Base-by-base conservation (phyloP, 2,329 filamentous ascomycete species). In the Coniella vitis region DNA sequence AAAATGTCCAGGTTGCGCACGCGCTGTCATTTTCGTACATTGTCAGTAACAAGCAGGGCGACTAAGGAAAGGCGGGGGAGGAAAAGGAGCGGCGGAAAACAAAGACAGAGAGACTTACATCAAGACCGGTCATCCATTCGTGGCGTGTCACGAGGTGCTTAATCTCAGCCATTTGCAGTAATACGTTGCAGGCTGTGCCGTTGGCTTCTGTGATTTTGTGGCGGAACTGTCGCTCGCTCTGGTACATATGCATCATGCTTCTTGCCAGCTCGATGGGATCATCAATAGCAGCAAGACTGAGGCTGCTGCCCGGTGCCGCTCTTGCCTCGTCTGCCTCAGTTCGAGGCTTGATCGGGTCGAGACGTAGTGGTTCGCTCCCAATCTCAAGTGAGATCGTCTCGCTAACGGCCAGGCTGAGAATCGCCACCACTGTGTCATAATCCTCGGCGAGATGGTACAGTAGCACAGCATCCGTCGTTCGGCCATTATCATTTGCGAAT, bases 371-470 rank as follows among this genome's bases (percentile, higher is more conserved):
- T 51, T 89, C 84, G 58, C 93, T 85, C 46, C 89, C 90, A 58
- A 95, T 78, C 59, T 95, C 90, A 10, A 91, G 77, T 12, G 88
- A 85, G 52, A 97, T 83, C 38, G 89, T 87, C 65, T 97, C 90
- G 48, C 90, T 94, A 32, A 98, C 75, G 3, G 90, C 86, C 35
- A 90, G 85, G 67, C 90, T 95, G 61, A 97, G 81, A 56, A 97
- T 91, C 21, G 79, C 74, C 38, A 96, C 82, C n/a, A 97, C 94
- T 47, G 84, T 90, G 64, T 98, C 90, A 64, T 95, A 97, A 65
- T 98, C 90, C 60, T 89, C 88, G 0, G 93, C 91, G 38, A 98
- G 75, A 65, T 98, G 91, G 65, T 95, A 97, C 45, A 98, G 75
- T 44, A 98, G 76, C 13, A 97, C 91, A 2, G 94, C 90, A 66